Conservation (phyloP, 441 rosid species). For the Brassica hybrid region DNA sequence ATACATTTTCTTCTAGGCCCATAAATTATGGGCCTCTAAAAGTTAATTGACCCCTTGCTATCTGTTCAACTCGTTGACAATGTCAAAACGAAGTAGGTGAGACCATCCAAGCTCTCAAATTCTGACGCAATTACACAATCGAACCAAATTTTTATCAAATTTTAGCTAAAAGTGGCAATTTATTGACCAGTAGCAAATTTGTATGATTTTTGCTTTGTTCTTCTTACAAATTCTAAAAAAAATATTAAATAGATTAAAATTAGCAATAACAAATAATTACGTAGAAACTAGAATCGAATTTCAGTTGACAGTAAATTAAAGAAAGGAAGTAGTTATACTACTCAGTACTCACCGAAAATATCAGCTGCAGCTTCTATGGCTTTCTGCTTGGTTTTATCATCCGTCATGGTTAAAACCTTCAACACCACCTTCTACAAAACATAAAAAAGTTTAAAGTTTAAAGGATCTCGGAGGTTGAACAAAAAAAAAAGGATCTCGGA, state of each 20-base stretch:
- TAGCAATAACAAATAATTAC: not conserved
- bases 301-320: not conserved
- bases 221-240: not conserved
- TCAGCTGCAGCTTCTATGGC: conserved; percentile 97
- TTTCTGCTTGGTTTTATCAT: conserved; percentile 89
- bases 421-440: conserved; percentile 68
- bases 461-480: not conserved
- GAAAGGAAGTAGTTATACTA: not conserved
- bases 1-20: conserved; percentile 4
- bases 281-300: not conserved
- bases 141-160: not conserved
- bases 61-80: conserved; percentile 11
- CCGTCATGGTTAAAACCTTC: conserved; percentile 93
- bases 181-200: not conserved
- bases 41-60: not conserved
- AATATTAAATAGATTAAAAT: not conserved
- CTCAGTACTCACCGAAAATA: conserved; percentile 66
- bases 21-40: not conserved
- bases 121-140: conserved; percentile 8
- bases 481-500: conserved; percentile 8
- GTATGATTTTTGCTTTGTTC: not conserved
- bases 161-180: not conserved
- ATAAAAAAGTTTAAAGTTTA: not conserved
- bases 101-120: conserved; percentile 13
- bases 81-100: conserved; percentile 12